Evolutionary conservation across 441 rosid species (phyloP), one percentile per base, ranked within the genome.

Genomic region (Melastoma candidum): DNA sequence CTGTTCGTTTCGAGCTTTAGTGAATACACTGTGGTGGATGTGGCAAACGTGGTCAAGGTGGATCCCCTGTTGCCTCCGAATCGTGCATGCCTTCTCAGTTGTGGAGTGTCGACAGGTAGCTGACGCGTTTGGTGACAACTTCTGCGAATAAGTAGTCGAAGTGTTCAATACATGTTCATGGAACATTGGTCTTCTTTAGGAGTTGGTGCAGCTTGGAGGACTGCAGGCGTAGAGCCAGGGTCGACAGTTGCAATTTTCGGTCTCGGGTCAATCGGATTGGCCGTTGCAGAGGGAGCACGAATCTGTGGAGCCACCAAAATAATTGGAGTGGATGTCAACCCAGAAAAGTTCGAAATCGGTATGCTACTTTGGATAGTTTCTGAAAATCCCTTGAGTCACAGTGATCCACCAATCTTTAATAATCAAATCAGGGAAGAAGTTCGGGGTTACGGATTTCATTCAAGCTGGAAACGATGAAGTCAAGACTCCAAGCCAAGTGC

Each of bases 51-150:
- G 9, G 77, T 77, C 1, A 90, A 81, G 74, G 68, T 87, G 9
- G 89, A 87, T 64, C 71, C 81, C 49, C 59, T 76, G 22, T 36
- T 78, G 57, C 85, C 92, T 57, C 94, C 95, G 22, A 75, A 64
- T 27, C 77, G 58, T 59, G 95, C 95, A 25, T 87, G 95, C 64
- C 96, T 90, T 52, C 80, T 90, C 17, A 75, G 95, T 46, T 90
- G 97, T 12, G 95, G 97, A 55, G 73, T 90, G 43, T 77, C 96
- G 29, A 84, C 97, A 41, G 97, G 96, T 84, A 73, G 41, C n/a
- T 17, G 7, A 32, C 6, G 6, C 8, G 41, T 32, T 32, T 32
- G 5, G 8, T 32, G 8, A 32, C 7, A 4, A 8, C 41, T 32
- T 32, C 41, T 8, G 7, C 7, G 41, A 32, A 32, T 8, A 32